A percentile compares a stretch with the other conserved stretches of the same genome.
phyloP scores from a whole-genome alignment of 129 eudicot genomes.

The Artemisia tridentata region DNA sequence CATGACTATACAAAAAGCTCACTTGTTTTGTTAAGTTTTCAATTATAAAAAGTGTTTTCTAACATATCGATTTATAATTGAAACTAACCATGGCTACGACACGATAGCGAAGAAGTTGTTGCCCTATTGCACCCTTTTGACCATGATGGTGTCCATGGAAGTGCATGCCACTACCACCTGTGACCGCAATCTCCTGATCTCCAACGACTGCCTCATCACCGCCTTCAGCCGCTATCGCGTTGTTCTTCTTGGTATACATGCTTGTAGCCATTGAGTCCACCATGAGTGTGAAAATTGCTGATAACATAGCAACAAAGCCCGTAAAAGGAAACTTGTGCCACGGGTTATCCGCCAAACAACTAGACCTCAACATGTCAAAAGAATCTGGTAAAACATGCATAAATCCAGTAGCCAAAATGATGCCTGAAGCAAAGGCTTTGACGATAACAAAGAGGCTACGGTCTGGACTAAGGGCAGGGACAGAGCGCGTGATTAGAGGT shows the following conservation, averaged over 20 bases:
- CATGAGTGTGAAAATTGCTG: constrained; percentile 15
- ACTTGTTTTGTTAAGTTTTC: too few species aligned
- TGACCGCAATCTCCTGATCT: constrained; percentile 7
- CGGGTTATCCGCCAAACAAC: constrained; percentile 18
- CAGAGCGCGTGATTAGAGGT: constrained; percentile 15
- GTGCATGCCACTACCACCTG: constrained; percentile 16
- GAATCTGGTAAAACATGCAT: constrained; percentile 22
- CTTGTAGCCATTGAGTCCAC: background rate
- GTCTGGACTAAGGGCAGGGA: constrained; percentile 14
- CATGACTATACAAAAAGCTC: too few species aligned
- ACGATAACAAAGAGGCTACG: constrained; percentile 18
- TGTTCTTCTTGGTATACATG: constrained; percentile 12
- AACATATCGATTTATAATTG: too few species aligned
- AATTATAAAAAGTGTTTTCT: too few species aligned
- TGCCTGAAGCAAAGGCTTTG: constrained; percentile 22
- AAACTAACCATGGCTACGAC: constrained; percentile 21
- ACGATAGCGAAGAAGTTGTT: constrained; percentile 16
- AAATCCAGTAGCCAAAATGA: constrained; percentile 23
- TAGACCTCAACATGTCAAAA: constrained; percentile 24
- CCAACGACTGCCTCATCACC: background rate
- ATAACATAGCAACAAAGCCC: constrained; percentile 24
- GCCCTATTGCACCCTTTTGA: constrained; percentile 18
- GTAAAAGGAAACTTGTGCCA: constrained; percentile 24
- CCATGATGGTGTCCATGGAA: constrained; percentile 12
- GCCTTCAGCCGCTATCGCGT: background rate